Percentiles rank a stretch among this genome's conserved stretches.
Evolutionary conservation across 768 basidiomycete species (phyloP).

Genomic region (Suillus weaverae): DNA sequence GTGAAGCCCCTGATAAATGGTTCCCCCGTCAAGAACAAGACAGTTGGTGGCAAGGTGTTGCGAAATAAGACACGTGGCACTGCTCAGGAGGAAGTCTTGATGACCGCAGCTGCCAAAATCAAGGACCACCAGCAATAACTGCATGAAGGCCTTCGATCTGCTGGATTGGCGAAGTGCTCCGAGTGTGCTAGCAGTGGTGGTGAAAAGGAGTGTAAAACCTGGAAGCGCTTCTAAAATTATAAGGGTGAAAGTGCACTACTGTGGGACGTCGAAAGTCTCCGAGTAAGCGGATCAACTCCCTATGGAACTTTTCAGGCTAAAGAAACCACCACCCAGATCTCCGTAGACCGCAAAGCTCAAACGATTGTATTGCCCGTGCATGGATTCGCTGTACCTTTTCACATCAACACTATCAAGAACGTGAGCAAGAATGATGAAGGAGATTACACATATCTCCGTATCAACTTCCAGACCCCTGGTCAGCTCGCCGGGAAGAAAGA

Average conservation of each 20-base stretch:
- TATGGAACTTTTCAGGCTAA: background rate
- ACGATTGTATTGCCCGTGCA: conserved; percentile 91
- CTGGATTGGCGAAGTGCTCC: conserved; percentile 81
- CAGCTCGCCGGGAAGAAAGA: conserved; percentile 98
- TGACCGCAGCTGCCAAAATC: conserved; percentile 74
- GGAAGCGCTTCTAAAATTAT: conserved; percentile 97
- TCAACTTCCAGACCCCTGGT: conserved; percentile 98
- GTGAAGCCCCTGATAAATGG: conserved; percentile 59
- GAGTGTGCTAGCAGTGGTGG: conserved; percentile 73
- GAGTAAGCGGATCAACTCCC: conserved; percentile 49
- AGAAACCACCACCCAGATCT: conserved; percentile 55
- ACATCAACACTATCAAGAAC: conserved; percentile 98
- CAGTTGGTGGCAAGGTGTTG: conserved; percentile 80
- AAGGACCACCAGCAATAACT: conserved; percentile 87
- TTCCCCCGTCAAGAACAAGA: conserved; percentile 68
- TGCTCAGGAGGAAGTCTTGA: conserved; percentile 80
- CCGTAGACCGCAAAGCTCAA: conserved; percentile 86
- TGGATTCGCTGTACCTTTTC: conserved; percentile 95
- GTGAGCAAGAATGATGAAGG: conserved; percentile 97
- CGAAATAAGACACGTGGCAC: conserved; percentile 90
- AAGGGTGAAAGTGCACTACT: conserved; percentile 92
- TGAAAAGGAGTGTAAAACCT: conserved; percentile 87
- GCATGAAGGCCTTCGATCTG: conserved; percentile 71
- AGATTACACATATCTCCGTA: conserved; percentile 89
- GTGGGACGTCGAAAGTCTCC: conserved; percentile 72